Conservation (phyloP, 768 basidiomycete species). For the Mycena galericulata region DNA sequence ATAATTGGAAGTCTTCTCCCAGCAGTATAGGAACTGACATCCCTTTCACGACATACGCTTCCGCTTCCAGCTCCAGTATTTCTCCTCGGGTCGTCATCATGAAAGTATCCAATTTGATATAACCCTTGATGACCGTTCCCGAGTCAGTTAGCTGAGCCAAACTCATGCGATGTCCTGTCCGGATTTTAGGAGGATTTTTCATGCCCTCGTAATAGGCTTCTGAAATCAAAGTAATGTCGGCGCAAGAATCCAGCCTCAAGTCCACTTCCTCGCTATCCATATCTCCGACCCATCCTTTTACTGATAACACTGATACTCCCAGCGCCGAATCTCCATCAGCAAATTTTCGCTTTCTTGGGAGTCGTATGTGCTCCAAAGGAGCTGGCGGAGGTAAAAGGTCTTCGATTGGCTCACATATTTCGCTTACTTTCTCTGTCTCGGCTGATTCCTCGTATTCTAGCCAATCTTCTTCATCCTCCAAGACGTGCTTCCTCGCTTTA, state of each 20-base stretch:
- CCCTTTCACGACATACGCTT: no score
- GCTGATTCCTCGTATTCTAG: neutral
- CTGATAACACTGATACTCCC: slow-evolving; percentile 1
- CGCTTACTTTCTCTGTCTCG: neutral
- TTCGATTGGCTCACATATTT: neutral
- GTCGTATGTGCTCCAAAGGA: neutral
- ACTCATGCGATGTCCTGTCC: neutral
- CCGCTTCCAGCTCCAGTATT: neutral
- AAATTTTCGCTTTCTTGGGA: neutral
- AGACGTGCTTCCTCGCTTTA: neutral
- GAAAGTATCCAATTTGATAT: neutral
- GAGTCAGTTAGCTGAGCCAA: neutral
- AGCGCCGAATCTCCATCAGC: neutral
- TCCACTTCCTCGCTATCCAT: neutral
- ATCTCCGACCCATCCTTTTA: slow-evolving; percentile 2
- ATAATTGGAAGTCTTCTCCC: no score
- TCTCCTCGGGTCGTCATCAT: neutral
- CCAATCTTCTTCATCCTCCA: neutral
- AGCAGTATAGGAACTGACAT: no score
- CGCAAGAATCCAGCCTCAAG: neutral
- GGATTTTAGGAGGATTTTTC: neutral
- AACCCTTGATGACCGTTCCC: neutral
- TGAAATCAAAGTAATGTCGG: slow-evolving; percentile 5
- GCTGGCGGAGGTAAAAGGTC: neutral
- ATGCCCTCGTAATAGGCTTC: neutral